Percentiles rank a stretch among this genome's conserved stretches.
Evolutionary conservation across 345 rosid genomes (phyloP).

Genomic region (Syzygium aqueum): DNA sequence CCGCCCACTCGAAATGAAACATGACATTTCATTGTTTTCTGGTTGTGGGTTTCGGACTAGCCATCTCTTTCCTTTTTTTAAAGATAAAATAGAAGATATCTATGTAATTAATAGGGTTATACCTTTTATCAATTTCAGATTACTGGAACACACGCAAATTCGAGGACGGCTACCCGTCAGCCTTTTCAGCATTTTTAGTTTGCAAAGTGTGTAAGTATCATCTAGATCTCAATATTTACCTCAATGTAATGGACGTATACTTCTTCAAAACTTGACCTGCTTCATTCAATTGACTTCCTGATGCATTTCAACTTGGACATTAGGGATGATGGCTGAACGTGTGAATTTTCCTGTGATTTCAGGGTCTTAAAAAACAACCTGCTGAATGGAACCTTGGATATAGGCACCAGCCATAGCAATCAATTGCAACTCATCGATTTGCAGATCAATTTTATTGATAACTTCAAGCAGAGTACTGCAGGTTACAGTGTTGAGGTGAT

Average conservation of each 20-base stretch:
- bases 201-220: constrained; percentile 65
- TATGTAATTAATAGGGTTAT: neutral
- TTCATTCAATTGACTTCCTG: neutral
- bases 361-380: constrained; percentile 43
- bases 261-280: neutral
- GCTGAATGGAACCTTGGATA: constrained; percentile 42
- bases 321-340: neutral
- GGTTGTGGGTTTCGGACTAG: neutral
- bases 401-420: constrained; percentile 30
- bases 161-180: constrained; percentile 41
- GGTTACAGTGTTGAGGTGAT: constrained; percentile 13
- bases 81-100: neutral
- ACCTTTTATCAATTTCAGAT: constrained; percentile 24
- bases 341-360: neutral
- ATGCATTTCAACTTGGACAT: neutral
- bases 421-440: constrained; percentile 49
- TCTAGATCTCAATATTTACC: neutral
- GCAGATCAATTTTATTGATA: constrained; percentile 34
- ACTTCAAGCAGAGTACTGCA: constrained; percentile 2
- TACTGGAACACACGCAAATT: constrained; percentile 46
- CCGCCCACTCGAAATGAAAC: neutral
- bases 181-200: constrained; percentile 41
- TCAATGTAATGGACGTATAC: neutral
- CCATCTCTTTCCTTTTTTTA: neutral
- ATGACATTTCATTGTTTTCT: neutral